Evolutionary conservation across 1,284 basidiomycete species (phyloP), one percentile per base, ranked within the genome.

Genomic region (Anthracocystis walkeri): DNA sequence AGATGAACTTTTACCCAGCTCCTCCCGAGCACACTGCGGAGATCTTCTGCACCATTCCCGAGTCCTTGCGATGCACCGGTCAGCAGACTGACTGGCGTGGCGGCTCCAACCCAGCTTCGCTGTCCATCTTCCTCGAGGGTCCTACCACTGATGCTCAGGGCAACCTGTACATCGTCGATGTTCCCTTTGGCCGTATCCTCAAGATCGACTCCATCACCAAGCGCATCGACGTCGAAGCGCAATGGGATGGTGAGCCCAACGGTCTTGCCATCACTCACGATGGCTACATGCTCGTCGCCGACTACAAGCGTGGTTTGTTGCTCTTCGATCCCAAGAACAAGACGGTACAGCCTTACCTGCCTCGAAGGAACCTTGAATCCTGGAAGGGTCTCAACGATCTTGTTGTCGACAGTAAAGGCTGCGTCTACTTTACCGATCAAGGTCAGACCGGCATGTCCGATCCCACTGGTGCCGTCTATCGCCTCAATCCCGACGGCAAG

Each of bases 1-100:
- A 53, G 51, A 53, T 53, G 51, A 53, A 53, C 51, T 53, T 53
- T 41, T 53, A 41, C 23, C 51, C 51, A 41, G 14, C 51, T 41
- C 51, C 51, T 18, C 51, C 51, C n/a, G 51, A 53, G 23, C 51
- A 53, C 51, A 53, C 18, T 16, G 51, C 51, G 41, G 51, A 53
- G 21, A 53, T 53, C 38, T 53, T 53, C 51, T 53, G 51, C 38
- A 53, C 51, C 21, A 53, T 53, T 20, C 51, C 51, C 35, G 51
- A 53, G 7, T 53, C 51, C 21, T 41, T 53, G 18, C n/a, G 51
- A 40, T 53, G 51, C 21, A 53, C 51, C 1, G 51, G 51, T 25
- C 35, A 53, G 38, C 51, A 38, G 5, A 53, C 51, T 1, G 51
- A 53, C 35, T 53, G 51, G 51, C 51, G 51, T 25, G 51, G 51